phyloP scores from a whole-genome alignment of 1,284 basidiomycete genomes.

The Ceratobasidium sp. region DNA sequence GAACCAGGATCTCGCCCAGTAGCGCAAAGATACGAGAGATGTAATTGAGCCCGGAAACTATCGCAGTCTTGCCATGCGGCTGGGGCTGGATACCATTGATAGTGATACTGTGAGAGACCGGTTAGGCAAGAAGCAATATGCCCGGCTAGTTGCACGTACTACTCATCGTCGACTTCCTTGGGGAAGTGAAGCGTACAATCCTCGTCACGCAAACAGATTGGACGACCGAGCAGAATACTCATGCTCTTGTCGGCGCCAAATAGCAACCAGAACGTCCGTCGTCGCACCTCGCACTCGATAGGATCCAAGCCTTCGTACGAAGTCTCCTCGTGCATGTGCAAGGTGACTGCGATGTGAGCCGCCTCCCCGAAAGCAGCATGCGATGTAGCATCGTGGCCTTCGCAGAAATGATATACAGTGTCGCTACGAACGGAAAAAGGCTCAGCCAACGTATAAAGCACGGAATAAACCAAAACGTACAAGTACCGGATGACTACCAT shows the following conservation, averaged over 20 bases:
- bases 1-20: conserved; percentile 84
- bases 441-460: neutral
- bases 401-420: conserved; percentile 85
- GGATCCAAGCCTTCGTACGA: conserved; percentile 84
- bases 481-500: conserved; percentile 87
- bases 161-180: conserved; percentile 86
- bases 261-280: conserved; percentile 86
- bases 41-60: conserved; percentile 88
- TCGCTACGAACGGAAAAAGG: conserved; percentile 63
- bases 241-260: conserved; percentile 92
- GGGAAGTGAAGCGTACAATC: conserved; percentile 89
- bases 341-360: conserved; percentile 81
- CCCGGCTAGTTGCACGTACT: conserved; percentile 65
- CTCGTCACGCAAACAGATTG: conserved; percentile 85
- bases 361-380: conserved; percentile 87
- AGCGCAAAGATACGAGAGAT: conserved; percentile 86
- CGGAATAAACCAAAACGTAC: conserved; percentile 62
- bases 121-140: neutral
- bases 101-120: conserved; percentile 70
- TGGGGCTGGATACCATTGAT: conserved; percentile 82
- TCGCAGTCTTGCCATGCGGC: conserved; percentile 83
- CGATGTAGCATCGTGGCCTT: conserved; percentile 87
- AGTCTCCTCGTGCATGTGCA: conserved; percentile 85
- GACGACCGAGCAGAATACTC: conserved; percentile 82
- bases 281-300: conserved; percentile 85